phyloP scores from a whole-genome alignment of 192 early-diverging fungal species.

The Rhizoclosmatium sp. region DNA sequence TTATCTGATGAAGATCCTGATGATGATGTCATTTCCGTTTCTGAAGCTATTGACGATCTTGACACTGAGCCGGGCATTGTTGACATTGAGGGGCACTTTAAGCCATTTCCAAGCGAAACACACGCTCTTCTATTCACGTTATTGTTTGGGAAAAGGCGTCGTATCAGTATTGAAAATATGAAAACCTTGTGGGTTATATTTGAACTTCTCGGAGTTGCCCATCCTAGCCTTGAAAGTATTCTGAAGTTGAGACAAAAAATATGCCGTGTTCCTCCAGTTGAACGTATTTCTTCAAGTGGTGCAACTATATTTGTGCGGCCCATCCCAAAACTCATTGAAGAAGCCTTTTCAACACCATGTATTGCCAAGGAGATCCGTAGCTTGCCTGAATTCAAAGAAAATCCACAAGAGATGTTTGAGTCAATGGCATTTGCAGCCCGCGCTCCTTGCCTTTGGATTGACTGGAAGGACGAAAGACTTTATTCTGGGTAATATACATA shows the following conservation, averaged over 20 bases:
- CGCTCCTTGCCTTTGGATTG: not conserved
- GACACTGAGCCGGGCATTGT: not conserved
- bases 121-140: not conserved
- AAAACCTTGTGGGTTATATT: not conserved
- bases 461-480: not conserved
- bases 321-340: not conserved
- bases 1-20: not conserved
- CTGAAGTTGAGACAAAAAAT: not conserved
- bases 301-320: not conserved
- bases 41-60: not conserved
- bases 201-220: not conserved
- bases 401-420: not conserved
- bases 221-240: not conserved
- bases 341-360: not conserved
- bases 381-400: not conserved
- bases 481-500: conserved; percentile 10
- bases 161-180: not conserved
- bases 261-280: not conserved
- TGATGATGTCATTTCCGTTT: not conserved
- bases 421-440: not conserved
- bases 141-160: conserved; percentile 3
- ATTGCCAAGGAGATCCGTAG: not conserved
- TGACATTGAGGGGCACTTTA: not conserved
- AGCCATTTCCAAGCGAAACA: not conserved
- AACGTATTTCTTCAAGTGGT: not conserved